These are phyloP conservation scores for Dipodascus albidus DNA, from an alignment of 805 yeast species.

Conservation along the genomic window DNA sequence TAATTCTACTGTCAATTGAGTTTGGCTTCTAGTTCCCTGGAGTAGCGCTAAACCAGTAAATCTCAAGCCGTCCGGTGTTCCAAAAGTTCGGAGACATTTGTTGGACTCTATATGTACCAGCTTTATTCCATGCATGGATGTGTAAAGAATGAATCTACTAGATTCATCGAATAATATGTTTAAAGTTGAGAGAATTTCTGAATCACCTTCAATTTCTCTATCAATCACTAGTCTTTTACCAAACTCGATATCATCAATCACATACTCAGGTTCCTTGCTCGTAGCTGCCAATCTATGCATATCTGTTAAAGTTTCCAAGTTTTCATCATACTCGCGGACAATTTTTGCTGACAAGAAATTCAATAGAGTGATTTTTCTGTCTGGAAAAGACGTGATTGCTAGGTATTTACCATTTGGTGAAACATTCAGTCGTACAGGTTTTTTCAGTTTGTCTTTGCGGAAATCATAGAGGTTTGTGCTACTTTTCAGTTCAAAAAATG, in stretches of 20 bases:
- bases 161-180: slow-evolving; percentile 23
- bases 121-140: slow-evolving; percentile 24
- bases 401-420: slow-evolving; percentile 20
- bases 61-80: slow-evolving; percentile 22
- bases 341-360: slow-evolving; percentile 27
- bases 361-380: slow-evolving; percentile 25
- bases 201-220: slow-evolving; percentile 12
- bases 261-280: neutral
- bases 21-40: slow-evolving; percentile 22
- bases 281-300: slow-evolving; percentile 21
- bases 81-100: slow-evolving; percentile 18
- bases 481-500: slow-evolving; percentile 28
- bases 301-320: slow-evolving; percentile 15
- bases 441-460: slow-evolving; percentile 23
- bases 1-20: slow-evolving; percentile 21
- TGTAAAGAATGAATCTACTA: slow-evolving; percentile 20
- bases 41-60: slow-evolving; percentile 21
- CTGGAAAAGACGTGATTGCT: slow-evolving; percentile 26
- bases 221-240: slow-evolving; percentile 20
- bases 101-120: slow-evolving; percentile 21
- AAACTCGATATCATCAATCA: slow-evolving; percentile 20
- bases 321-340: slow-evolving; percentile 23
- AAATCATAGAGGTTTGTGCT: slow-evolving; percentile 30
- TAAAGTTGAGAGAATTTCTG: neutral
- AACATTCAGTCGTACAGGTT: slow-evolving; percentile 16